Base-by-base conservation (phyloP, 345 rosid genomes). In the Acer negundo region DNA sequence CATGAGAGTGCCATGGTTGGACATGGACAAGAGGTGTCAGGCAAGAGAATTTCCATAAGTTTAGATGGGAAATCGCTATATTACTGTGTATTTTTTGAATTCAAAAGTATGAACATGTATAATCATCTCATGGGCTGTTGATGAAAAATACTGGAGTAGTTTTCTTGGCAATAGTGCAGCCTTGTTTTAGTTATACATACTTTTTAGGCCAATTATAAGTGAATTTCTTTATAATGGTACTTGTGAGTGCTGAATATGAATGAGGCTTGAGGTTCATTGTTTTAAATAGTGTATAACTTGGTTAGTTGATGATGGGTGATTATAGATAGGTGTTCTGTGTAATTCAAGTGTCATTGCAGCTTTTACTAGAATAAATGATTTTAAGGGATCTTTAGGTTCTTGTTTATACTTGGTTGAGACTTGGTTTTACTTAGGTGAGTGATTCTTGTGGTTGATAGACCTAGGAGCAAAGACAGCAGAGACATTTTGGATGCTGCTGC, bases 231-330 rank as follows among this genome's bases (percentile, higher is more conserved):
- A 8, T 15, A 59, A 28, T 28, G 31, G 31, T 28, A 42, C 35
- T 31, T 42, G 40, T 17, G 1, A 22, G 24, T 22, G 76, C 17
- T 40, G 13, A 22, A 47, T 23, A 4, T 26, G 28, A 23, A 46
- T 24, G 61, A 10, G 61, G 26, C 24, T 19, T 38, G 4, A 22
- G 11, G 10, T 58, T 46, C 2, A 17, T 40, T 9, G 20, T 44
- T 4, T 35, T 23, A 62, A 62, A 3, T 16, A n/a, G 59, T 62
- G 2, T 49, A 23, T 73, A 20, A 44, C 46, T 51, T 16, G 24
- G 24, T 62, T 26, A 10, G 35, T 74, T 62, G 77, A 19, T 74
- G 53, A 61, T 59, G 6, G 51, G 55, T 72, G 1, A 59, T 35
- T 20, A 49, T 40, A 0, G 28, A 31, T 42, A 7, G 56, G 53